These are phyloP conservation scores for Aspergillus terreus DNA, from an alignment of 2,329 filamentous ascomycete species.

Conservation along the genomic window DNA sequence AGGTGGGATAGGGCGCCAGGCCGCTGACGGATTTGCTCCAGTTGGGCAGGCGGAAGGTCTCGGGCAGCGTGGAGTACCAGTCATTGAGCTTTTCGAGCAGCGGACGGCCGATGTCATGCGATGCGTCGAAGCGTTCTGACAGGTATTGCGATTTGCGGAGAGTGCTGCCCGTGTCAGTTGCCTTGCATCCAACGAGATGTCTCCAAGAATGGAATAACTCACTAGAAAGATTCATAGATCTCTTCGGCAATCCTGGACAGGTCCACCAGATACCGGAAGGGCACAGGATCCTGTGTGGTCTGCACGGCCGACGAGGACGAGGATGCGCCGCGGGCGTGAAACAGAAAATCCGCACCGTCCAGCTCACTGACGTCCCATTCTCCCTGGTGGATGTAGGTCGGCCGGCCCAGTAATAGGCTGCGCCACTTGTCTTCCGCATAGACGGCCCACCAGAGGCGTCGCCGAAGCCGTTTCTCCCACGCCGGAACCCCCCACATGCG, in stretches of 20 bases:
- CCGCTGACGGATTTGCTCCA: slow-evolving; percentile 25
- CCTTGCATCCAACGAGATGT: too few species aligned
- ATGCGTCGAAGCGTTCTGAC: slow-evolving; percentile 27
- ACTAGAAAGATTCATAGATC: slow-evolving; percentile 32
- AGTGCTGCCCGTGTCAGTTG: slow-evolving; percentile 17
- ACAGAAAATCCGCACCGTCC: slow-evolving; percentile 25
- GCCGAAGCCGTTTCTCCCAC: slow-evolving; percentile 36
- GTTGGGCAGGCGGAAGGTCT: slow-evolving; percentile 25
- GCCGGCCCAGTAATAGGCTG: slow-evolving; percentile 33
- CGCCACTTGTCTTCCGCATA: slow-evolving; percentile 40
- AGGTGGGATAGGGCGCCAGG: slow-evolving; percentile 20
- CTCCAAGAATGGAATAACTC: slow-evolving; percentile 6
- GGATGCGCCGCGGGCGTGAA: slow-evolving; percentile 6
- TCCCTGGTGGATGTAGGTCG: slow-evolving; percentile 31
- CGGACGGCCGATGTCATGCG: slow-evolving; percentile 24
- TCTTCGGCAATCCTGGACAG: slow-evolving; percentile 28
- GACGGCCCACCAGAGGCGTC: slow-evolving; percentile 40
- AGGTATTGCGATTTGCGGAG: slow-evolving; percentile 27
- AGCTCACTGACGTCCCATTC: slow-evolving; percentile 35
- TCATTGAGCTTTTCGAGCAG: slow-evolving; percentile 27
- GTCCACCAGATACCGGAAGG: slow-evolving; percentile 25
- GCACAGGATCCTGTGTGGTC: slow-evolving; percentile 20
- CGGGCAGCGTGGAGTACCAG: slow-evolving; percentile 29
- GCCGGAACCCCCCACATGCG: slow-evolving; percentile 35
- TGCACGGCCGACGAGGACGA: slow-evolving; percentile 14